A percentile compares a stretch with the other conserved stretches of the same genome.
These are phyloP conservation scores for Lumnitzera racemosa DNA, from an alignment of 345 rosid genomes.

Conservation along the genomic window DNA sequence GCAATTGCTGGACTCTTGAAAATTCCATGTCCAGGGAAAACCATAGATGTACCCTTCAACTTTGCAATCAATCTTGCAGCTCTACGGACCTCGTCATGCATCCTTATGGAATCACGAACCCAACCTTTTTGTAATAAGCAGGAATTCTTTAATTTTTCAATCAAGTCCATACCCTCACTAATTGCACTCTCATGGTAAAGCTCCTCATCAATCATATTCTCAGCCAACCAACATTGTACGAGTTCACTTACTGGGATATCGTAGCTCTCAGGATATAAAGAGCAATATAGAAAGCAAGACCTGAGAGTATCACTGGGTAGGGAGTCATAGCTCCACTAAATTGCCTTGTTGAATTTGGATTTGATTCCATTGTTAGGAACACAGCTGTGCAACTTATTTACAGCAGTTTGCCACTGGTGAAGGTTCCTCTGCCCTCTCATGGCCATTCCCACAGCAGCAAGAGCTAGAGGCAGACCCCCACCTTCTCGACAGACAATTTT, in stretches of 20 bases:
- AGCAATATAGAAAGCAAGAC: conserved; percentile 38
- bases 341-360: conserved; percentile 22
- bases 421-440: too few relatives aligned
- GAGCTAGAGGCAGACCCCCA: too few relatives aligned
- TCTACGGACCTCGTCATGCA: conserved; percentile 44
- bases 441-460: too few relatives aligned
- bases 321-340: conserved; percentile 31
- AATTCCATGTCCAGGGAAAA: conserved; percentile 24
- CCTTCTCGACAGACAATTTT: too few relatives aligned
- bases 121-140: conserved; percentile 15
- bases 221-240: conserved; percentile 32
- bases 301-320: conserved; percentile 14
- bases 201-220: conserved; percentile 29
- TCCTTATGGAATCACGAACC: conserved; percentile 20
- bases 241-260: conserved; percentile 29
- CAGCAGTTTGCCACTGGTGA: too few relatives aligned
- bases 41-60: conserved; percentile 20
- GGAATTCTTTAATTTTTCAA: conserved; percentile 34
- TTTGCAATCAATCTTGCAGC: conserved; percentile 34
- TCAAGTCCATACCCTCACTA: conserved; percentile 27
- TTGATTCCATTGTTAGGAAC: neutral
- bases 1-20: conserved; percentile 10
- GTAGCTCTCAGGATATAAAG: conserved; percentile 35
- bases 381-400: too few relatives aligned
- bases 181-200: conserved; percentile 14